phyloP scores from a whole-genome alignment of 495 filamentous ascomycete species.

The Friedmanniomyces endolithicus region DNA sequence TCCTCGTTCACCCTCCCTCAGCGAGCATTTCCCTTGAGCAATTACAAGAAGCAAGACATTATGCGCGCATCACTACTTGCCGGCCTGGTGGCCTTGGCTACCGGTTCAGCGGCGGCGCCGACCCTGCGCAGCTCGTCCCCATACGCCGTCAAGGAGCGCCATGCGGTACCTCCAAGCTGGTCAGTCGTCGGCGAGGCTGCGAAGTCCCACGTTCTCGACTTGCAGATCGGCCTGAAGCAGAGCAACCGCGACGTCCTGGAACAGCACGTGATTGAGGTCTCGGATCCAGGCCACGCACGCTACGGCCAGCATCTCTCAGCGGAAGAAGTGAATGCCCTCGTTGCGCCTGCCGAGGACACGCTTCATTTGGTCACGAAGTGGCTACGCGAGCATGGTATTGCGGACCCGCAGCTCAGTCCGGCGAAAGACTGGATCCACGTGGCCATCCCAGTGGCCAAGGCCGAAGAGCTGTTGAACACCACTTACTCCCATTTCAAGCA shows the following conservation, averaged over 20 bases:
- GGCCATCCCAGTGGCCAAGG: slow-evolving; percentile 26
- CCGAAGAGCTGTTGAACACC: slow-evolving; percentile 34
- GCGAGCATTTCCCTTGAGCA: background rate
- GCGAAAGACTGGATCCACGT: slow-evolving; percentile 35
- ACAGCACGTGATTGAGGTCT: slow-evolving; percentile 34
- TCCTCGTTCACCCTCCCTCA: background rate
- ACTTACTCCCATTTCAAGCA: slow-evolving; percentile 34
- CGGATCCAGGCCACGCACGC: slow-evolving; percentile 32
- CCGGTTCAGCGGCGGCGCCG: background rate
- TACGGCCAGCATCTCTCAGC: slow-evolving; percentile 27
- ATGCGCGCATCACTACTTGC: background rate
- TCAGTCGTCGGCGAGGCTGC: slow-evolving; percentile 35
- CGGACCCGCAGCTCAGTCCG: slow-evolving; percentile 22
- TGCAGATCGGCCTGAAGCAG: slow-evolving; percentile 37
- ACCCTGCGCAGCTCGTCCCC: background rate
- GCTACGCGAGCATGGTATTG: slow-evolving; percentile 32
- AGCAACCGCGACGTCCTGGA: slow-evolving; percentile 34
- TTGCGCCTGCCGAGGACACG: slow-evolving; percentile 28
- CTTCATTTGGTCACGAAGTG: slow-evolving; percentile 31
- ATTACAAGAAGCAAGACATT: background rate
- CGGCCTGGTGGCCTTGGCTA: background rate
- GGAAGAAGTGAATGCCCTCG: slow-evolving; percentile 31
- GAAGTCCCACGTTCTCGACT: slow-evolving; percentile 24
- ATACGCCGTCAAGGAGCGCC: slow-evolving; percentile 38
- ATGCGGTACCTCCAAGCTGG: slow-evolving; percentile 40